Conservation (phyloP, 768 basidiomycete genomes). For the Vishniacozyma victoriae region DNA sequence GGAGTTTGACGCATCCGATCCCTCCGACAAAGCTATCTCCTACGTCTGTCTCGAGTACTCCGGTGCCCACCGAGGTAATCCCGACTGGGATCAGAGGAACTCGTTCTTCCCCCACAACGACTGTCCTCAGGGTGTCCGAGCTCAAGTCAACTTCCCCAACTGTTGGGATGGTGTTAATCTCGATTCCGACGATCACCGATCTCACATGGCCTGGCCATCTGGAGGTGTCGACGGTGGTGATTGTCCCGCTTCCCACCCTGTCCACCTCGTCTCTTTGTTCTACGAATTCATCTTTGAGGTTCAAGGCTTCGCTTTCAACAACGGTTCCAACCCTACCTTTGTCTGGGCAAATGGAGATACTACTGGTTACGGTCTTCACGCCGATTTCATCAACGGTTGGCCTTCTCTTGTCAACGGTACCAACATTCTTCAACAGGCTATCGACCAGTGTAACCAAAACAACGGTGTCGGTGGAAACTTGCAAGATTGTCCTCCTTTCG, state of each 20-base stretch:
- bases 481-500: conserved; percentile 42
- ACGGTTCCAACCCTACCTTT: conserved; percentile 34
- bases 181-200: conserved; percentile 44
- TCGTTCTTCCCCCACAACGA: conserved; percentile 46
- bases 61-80: conserved; percentile 17
- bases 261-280: conserved; percentile 45
- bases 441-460: conserved; percentile 38
- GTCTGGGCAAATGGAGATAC: conserved; percentile 45
- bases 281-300: conserved; percentile 48
- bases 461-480: conserved; percentile 44
- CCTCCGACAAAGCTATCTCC: conserved; percentile 42
- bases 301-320: conserved; percentile 46
- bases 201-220: conserved; percentile 48
- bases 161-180: conserved; percentile 49
- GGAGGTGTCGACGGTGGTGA: conserved; percentile 42
- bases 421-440: conserved; percentile 46
- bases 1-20: conserved; percentile 35
- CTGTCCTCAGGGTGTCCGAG: conserved; percentile 47
- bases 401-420: conserved; percentile 40
- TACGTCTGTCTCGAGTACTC: conserved; percentile 46
- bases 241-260: conserved; percentile 44
- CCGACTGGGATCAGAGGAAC: conserved; percentile 43
- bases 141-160: conserved; percentile 48
- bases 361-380: conserved; percentile 43
- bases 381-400: conserved; percentile 47